phyloP scores from a whole-genome alignment of 306 rosid genomes.

The Amphicarpaea edgeworthii region DNA sequence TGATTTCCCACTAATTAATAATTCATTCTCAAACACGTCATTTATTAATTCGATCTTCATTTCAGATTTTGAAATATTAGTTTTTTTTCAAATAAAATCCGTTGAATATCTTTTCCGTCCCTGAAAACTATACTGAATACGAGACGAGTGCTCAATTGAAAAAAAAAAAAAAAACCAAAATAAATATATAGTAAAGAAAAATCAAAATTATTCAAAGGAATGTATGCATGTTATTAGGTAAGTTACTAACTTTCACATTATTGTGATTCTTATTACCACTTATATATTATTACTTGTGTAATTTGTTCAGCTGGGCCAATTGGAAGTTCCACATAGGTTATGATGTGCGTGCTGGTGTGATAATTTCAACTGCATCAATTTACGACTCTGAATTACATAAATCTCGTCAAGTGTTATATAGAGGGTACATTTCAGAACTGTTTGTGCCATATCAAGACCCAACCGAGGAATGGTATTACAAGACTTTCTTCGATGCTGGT shows the following conservation, averaged over 20 bases:
- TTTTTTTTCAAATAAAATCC: no score
- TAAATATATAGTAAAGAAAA: no score
- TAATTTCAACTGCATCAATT: slow-evolving; percentile 49
- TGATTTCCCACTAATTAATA: no score
- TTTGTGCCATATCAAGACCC: slow-evolving; percentile 58
- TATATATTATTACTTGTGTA: background rate
- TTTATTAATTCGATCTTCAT: no score
- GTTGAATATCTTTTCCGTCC: no score
- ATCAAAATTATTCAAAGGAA: no score
- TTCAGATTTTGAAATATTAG: no score
- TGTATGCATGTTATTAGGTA: no score
- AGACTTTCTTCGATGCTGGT: slow-evolving; percentile 53
- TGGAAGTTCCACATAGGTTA: slow-evolving; percentile 52
- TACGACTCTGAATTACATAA: slow-evolving; percentile 46
- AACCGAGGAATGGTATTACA: slow-evolving; percentile 52
- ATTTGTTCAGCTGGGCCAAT: slow-evolving; percentile 50
- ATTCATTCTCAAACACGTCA: no score
- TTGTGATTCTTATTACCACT: background rate
- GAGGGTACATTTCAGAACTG: slow-evolving; percentile 50
- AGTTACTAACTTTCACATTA: background rate
- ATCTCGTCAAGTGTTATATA: slow-evolving; percentile 45
- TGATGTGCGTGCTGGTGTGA: slow-evolving; percentile 40
- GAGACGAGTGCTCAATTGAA: no score
- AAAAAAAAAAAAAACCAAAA: no score
- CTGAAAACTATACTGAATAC: no score